phyloP scores from a whole-genome alignment of 495 filamentous ascomycete genomes.

The Penicillium diatomitis region DNA sequence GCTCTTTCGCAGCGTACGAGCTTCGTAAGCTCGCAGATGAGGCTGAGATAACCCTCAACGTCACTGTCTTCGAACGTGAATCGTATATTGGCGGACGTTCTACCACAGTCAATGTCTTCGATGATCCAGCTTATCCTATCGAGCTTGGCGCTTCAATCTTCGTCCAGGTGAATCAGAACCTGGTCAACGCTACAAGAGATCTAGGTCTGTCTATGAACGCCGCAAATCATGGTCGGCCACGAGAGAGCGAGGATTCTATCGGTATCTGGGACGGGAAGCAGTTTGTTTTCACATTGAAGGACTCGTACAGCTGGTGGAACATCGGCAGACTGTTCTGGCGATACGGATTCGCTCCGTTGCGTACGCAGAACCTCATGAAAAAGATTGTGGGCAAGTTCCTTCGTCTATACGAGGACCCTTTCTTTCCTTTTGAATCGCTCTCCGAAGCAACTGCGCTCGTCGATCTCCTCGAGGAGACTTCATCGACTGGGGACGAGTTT shows the following conservation, averaged over 20 bases:
- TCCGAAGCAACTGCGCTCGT: conserved; percentile 54
- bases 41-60: conserved; percentile 48
- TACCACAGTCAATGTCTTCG: conserved; percentile 77
- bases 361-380: conserved; percentile 65
- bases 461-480: conserved; percentile 54
- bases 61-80: conserved; percentile 83
- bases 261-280: conserved; percentile 77
- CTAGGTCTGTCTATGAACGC: conserved; percentile 52
- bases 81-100: conserved; percentile 78
- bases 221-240: conserved; percentile 23
- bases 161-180: conserved; percentile 74
- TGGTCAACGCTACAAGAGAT: conserved; percentile 62
- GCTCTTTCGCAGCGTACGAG: conserved; percentile 79
- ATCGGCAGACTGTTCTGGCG: conserved; percentile 70
- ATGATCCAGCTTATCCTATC: conserved; percentile 58
- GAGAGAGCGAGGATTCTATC: conserved; percentile 40
- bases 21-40: conserved; percentile 58
- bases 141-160: conserved; percentile 94
- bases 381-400: conserved; percentile 63
- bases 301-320: conserved; percentile 66
- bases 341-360: conserved; percentile 73
- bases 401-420: conserved; percentile 67
- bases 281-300: conserved; percentile 59
- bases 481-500: conserved; percentile 61
- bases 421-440: conserved; percentile 77